Percentiles rank a stretch among this genome's conserved stretches.
Evolutionary conservation across 495 filamentous ascomycete species (phyloP).

Genomic region (Choiromyces venosus): DNA sequence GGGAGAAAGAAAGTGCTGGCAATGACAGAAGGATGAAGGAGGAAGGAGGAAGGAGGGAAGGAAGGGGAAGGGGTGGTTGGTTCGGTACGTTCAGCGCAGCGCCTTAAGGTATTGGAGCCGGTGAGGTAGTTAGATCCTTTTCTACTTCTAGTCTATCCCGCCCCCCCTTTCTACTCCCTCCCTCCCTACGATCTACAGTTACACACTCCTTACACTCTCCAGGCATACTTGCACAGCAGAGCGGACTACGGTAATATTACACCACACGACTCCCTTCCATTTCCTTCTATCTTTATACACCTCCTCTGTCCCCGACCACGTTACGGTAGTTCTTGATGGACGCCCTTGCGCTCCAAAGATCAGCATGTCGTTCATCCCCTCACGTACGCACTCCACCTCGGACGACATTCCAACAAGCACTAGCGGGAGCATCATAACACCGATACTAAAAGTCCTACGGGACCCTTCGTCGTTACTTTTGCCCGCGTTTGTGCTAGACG

Average conservation of each 20-base stretch:
- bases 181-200: background rate
- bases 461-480: slow-evolving; percentile 23
- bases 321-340: background rate
- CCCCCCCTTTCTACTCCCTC: background rate
- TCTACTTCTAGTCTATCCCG: background rate
- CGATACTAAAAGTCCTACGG: slow-evolving; percentile 20
- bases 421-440: slow-evolving; percentile 21
- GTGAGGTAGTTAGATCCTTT: background rate
- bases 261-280: background rate
- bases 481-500: slow-evolving; percentile 24
- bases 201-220: background rate
- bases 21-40: background rate
- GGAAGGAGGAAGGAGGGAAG: background rate
- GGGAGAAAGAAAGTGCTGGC: background rate
- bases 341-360: background rate
- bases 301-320: background rate
- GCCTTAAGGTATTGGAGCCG: background rate
- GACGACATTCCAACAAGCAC: slow-evolving; percentile 2
- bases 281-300: background rate
- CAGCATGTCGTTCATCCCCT: slow-evolving; percentile 1
- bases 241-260: background rate
- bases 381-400: background rate
- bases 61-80: background rate
- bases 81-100: background rate
- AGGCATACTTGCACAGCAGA: background rate